Conservation (phyloP, 2,329 filamentous ascomycete genomes). For the Aspergillus versicolor region DNA sequence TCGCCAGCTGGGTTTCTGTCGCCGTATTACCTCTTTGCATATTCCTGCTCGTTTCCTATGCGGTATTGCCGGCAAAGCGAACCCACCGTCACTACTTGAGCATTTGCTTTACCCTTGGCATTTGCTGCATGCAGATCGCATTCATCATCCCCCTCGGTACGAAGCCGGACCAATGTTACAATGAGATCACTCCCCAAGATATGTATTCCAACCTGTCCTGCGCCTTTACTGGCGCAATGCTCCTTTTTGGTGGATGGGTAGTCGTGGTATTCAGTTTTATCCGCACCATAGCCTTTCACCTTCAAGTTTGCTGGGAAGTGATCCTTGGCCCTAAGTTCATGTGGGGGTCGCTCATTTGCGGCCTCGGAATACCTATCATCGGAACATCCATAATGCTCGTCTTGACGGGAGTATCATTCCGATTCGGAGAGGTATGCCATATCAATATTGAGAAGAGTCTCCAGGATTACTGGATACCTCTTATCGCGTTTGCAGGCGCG, state of each 20-base stretch:
- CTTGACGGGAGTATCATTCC: constrained; percentile 88
- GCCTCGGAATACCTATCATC: constrained; percentile 79
- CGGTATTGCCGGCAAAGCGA: constrained; percentile 77
- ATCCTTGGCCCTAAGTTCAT: constrained; percentile 87
- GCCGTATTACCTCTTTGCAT: constrained; percentile 68
- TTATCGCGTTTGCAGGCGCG: constrained; percentile 73
- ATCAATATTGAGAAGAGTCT: constrained; percentile 87
- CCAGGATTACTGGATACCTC: constrained; percentile 84
- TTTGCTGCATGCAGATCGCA: constrained; percentile 80
- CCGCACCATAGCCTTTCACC: constrained; percentile 83
- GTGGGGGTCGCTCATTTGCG: constrained; percentile 74
- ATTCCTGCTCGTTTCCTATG: constrained; percentile 78
- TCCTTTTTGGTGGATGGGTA: constrained; percentile 82
- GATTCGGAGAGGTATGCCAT: constrained; percentile 88
- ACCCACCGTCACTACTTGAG: constrained; percentile 92
- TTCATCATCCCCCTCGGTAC: constrained; percentile 85
- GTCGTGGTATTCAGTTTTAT: constrained; percentile 87
- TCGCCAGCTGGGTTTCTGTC: constrained; percentile 82
- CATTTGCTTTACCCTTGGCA: constrained; percentile 75
- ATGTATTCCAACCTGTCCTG: constrained; percentile 82
- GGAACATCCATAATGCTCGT: constrained; percentile 75
- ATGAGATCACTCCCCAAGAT: constrained; percentile 88
- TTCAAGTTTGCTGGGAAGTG: constrained; percentile 97
- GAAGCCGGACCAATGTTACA: constrained; percentile 77
- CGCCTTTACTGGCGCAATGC: constrained; percentile 80